Conservation (phyloP, 345 rosid genomes). For the Litchi chinensis region DNA sequence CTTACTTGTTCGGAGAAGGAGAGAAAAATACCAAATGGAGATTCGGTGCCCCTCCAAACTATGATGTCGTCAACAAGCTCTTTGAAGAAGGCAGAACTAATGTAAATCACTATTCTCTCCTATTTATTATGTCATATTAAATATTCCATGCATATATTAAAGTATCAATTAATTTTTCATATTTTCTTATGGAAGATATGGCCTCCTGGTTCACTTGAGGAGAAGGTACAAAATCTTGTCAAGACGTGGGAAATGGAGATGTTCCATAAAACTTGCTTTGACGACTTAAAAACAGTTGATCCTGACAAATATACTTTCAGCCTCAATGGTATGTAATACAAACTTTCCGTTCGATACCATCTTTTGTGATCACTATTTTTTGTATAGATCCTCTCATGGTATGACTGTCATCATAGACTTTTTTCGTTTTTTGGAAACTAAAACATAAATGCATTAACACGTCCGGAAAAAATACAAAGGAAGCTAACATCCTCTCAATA, state of each 20-base stretch:
- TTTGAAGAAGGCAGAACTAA: constrained; percentile 64
- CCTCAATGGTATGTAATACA: constrained; percentile 45
- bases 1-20: constrained; percentile 49
- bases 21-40: constrained; percentile 63
- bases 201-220: constrained; percentile 64
- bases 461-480: too few species aligned
- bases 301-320: constrained; percentile 37
- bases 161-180: neutral
- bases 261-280: constrained; percentile 42
- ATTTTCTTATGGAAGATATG: constrained; percentile 40
- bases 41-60: constrained; percentile 55
- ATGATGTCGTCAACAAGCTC: constrained; percentile 55
- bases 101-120: constrained; percentile 23
- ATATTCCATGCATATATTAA: neutral
- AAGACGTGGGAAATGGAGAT: constrained; percentile 78
- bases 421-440: too few species aligned
- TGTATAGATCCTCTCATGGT: too few species aligned
- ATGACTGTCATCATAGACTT: too few species aligned
- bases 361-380: neutral
- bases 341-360: too few species aligned
- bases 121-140: neutral
- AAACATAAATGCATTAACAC: too few species aligned
- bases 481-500: too few species aligned
- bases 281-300: constrained; percentile 45
- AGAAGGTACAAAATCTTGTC: constrained; percentile 62